A percentile compares a stretch with the other conserved stretches of the same genome.
Conservation (phyloP, 1,284 basidiomycete species). For the Fomes fomentarius region DNA sequence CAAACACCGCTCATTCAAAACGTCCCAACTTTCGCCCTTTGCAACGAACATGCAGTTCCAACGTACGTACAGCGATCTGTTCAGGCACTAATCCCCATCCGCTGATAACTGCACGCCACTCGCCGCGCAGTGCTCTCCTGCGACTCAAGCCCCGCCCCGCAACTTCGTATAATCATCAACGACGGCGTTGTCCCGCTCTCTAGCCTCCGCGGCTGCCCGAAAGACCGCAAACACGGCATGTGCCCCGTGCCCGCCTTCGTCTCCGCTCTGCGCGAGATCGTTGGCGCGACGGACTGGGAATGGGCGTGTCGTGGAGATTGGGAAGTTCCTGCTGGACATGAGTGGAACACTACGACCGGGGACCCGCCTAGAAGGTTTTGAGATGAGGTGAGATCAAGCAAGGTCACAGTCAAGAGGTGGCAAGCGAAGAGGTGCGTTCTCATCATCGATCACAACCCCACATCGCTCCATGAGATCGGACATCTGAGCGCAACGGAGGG, state of each 20-base stretch:
- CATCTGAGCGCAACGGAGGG: no score
- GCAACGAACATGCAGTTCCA: conserved; percentile 80
- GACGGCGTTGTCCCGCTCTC: conserved; percentile 87
- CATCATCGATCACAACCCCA: no score
- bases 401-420: no score
- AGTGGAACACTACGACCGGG: conserved; percentile 37
- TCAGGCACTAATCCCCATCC: no score
- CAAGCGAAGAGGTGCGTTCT: no score
- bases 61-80: conserved; percentile 56
- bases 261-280: conserved; percentile 66
- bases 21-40: conserved; percentile 75
- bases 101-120: not conserved
- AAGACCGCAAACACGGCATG: conserved; percentile 70
- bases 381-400: no score
- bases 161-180: conserved; percentile 84
- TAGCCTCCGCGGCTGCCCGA: conserved; percentile 72
- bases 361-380: conserved; percentile 22
- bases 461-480: no score
- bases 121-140: conserved; percentile 56
- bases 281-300: conserved; percentile 72
- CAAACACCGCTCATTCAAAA: conserved; percentile 58
- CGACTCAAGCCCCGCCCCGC: conserved; percentile 49
- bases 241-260: conserved; percentile 82
- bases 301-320: conserved; percentile 80
- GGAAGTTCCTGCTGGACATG: conserved; percentile 51